Percentiles rank a stretch among this genome's conserved stretches.
These are phyloP conservation scores for Phaeosphaeriaceae sp. DNA, from an alignment of 2,329 filamentous ascomycete species.

Conservation along the genomic window DNA sequence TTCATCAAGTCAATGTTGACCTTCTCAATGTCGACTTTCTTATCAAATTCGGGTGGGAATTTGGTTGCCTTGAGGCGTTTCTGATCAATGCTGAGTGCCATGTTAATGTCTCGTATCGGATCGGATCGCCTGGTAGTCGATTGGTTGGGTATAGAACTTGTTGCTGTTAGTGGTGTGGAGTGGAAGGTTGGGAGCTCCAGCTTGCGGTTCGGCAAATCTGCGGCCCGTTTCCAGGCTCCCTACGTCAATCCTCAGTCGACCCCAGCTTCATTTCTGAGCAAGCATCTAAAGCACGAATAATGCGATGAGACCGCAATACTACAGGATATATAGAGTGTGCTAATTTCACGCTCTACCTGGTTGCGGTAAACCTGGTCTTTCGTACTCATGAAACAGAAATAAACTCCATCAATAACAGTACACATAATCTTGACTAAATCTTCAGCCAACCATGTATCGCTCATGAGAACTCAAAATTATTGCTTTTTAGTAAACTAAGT, in stretches of 20 bases:
- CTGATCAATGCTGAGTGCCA: slow-evolving; percentile 85
- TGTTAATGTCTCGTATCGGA: slow-evolving; percentile 46
- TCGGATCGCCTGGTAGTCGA: background rate
- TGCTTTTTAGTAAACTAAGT: background rate
- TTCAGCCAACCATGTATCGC: too few relatives aligned
- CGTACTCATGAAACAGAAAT: too few relatives aligned
- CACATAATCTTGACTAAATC: too few relatives aligned
- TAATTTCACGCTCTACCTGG: too few relatives aligned
- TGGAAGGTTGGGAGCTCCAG: slow-evolving; percentile 14
- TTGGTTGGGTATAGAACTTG: background rate
- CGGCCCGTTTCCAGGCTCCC: slow-evolving; percentile 1
- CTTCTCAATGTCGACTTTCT: slow-evolving; percentile 96
- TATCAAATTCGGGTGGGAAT: slow-evolving; percentile 90
- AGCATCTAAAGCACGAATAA: background rate
- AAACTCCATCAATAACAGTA: too few relatives aligned
- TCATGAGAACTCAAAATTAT: too few relatives aligned
- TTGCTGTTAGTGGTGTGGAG: background rate
- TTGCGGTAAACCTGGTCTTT: too few relatives aligned
- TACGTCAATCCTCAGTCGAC: slow-evolving; percentile 16
- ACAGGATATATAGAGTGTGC: too few relatives aligned
- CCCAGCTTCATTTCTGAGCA: slow-evolving; percentile 1
- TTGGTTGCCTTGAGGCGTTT: slow-evolving; percentile 91
- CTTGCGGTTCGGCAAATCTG: slow-evolving; percentile 17
- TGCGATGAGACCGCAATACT: too few relatives aligned
- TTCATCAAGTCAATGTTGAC: slow-evolving; percentile 98